Evolutionary conservation across 352 stramenopile species (phyloP), one percentile per base, ranked within the genome.

Genomic region (Thalassiosira mediterranea): DNA sequence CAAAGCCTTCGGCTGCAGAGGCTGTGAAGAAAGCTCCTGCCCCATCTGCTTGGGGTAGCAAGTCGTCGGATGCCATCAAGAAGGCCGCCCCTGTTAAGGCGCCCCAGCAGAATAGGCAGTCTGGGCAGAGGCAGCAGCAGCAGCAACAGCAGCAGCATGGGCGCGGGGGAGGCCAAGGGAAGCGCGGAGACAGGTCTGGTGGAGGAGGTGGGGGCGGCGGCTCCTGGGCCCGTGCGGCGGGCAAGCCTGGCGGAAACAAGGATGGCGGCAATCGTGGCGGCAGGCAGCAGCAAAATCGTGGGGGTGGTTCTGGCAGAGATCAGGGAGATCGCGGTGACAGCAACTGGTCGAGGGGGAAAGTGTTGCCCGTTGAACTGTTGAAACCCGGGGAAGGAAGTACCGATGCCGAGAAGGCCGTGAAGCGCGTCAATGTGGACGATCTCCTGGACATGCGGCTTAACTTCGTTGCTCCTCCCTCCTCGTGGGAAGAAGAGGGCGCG

Each of bases 371-470:
- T 17, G 76, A 79, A 8, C 49, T 88, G 28, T 44, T 81, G 47
- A 56, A 62, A 72, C 65, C 76, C 48, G 72, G 67, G 42, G 76
- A 84, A 34, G 76, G 72, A 52, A 70, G 49, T n/a, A 73, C 59
- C 7, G 69, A 86, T 49, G 38, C 48, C n/a, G 60, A 80, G 49
- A 81, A 79, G 38, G 62, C 58, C 34, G 81, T 89, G n/a, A 84
- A 70, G 59, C 73, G 78, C 21, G 78, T 89, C 40, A 57, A 38
- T 56, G 76, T 61, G 2, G 56, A 53, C 10, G 76, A 82, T 61
- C 74, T 92, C 25, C 60, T 92, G 11, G 51, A 58, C 21, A 72
- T 81, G 29, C 76, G 87, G 25, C 60, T 89, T 17, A 66, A 72
- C 13, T 87, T 77, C 51, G 10, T 90, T 44, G 81, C 66, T 32